Evolutionary conservation across 768 basidiomycete genomes (phyloP), one percentile per base, ranked within the genome.

Genomic region (Zangia roseola): DNA sequence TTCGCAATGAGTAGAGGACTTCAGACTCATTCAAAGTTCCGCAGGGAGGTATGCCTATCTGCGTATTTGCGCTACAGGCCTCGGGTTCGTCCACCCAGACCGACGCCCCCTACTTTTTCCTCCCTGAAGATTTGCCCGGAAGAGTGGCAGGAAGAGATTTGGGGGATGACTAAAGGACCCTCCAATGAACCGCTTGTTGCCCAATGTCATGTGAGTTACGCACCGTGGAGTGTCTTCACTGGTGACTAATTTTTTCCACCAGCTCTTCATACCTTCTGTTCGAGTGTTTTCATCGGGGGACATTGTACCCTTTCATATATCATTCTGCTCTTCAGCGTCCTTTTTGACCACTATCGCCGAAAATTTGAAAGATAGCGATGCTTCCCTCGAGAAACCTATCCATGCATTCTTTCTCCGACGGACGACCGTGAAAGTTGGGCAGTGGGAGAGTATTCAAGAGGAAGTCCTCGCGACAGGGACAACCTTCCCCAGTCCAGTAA

Each of bases 271-370:
- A 17, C 86, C 86, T 17, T 73, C 74, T 4, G 76, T 76, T 7
- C 77, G 81, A 45, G 75, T 83, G 16, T 88, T 79, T 65, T 75
- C 77, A 6, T 47, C 83, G 17, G 59, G 69, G 3, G 83, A 86
- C 47, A 71, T 64, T 7, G 81, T 88, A 14, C 83, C 84, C 2
- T 84, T 87, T 64, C 82, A 86, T 57, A 55, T 88, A 33, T 84
- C 85, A 49, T 69, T 88, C 19, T 73, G 69, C 35, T 82, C 76
- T 69, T 70, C 52, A 63, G 69, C 33, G 63, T 78, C 57, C 57
- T 82, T 59, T 42, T 34, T 70, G 33, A 44, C 26, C 23, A 58
- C 26, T 25, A 43, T 60, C 25, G 47, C 55, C 2, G 20, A 37
- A 13, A 42, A 49, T 21, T 31, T 55, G 28, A 35, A 38, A 13